Conservation (phyloP, 2,329 filamentous ascomycete species). For the Polytolypa hystricis region DNA sequence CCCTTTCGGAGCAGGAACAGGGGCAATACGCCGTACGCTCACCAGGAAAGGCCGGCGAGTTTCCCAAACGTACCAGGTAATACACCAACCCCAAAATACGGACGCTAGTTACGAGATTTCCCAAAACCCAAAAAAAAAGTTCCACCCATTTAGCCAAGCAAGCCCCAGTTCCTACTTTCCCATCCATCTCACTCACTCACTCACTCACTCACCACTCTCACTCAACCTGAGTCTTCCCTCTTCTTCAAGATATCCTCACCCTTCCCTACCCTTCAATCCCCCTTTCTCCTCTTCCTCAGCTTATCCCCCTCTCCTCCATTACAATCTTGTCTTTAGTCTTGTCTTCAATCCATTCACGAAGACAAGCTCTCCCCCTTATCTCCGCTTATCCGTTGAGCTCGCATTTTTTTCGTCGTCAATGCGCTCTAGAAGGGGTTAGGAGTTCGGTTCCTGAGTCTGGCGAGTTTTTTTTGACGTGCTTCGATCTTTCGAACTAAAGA, state of each 20-base stretch:
- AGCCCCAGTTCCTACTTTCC: no score
- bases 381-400: neutral
- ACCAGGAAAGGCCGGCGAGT: no score
- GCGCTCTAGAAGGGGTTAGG: neutral
- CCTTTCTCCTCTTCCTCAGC: neutral
- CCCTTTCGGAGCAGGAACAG: no score
- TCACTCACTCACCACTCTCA: no score
- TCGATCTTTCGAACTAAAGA: neutral
- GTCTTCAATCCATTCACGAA: constrained; percentile 1
- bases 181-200: no score
- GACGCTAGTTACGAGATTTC: no score
- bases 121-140: no score
- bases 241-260: constrained; percentile 5
- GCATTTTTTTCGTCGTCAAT: neutral
- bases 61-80: no score
- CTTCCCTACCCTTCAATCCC: neutral
- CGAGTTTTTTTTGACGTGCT: neutral
- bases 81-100: no score
- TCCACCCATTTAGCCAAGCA: no score
- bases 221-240: constrained; percentile 4
- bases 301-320: neutral
- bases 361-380: neutral
- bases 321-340: neutral
- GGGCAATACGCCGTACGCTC: no score
- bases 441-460: constrained; percentile 1